A percentile compares a stretch with the other conserved stretches of the same genome.
phyloP scores from a whole-genome alignment of 768 basidiomycete species.

The Neoboletus magnificus region DNA sequence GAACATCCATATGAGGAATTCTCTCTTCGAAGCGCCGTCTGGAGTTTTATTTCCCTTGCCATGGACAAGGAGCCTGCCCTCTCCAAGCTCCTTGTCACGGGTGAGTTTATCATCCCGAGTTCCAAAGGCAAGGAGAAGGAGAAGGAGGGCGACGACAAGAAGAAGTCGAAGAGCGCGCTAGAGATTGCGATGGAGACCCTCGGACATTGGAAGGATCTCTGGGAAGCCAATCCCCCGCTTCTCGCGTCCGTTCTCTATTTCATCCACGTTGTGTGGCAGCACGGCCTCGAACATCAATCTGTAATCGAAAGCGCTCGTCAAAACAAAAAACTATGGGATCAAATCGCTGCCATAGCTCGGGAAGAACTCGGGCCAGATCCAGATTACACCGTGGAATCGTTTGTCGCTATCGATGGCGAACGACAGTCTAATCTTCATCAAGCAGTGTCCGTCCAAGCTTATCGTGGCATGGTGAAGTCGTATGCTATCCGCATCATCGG shows the following conservation, averaged over 20 bases:
- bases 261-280: constrained; percentile 75
- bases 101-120: constrained; percentile 55
- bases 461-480: constrained; percentile 69
- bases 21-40: constrained; percentile 67
- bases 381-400: constrained; percentile 56
- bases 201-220: constrained; percentile 66
- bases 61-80: constrained; percentile 87
- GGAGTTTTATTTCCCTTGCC: constrained; percentile 79
- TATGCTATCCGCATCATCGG: constrained; percentile 72
- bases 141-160: constrained; percentile 23
- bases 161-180: constrained; percentile 53
- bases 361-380: constrained; percentile 75
- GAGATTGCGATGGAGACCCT: constrained; percentile 66
- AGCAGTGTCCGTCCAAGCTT: constrained; percentile 58
- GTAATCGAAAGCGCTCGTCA: constrained; percentile 54
- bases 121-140: constrained; percentile 40
- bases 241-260: constrained; percentile 74
- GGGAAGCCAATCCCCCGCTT: constrained; percentile 74
- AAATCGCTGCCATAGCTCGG: constrained; percentile 58
- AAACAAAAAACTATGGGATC: constrained; percentile 65
- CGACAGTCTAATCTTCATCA: constrained; percentile 57
- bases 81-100: constrained; percentile 72
- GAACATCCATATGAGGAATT: constrained; percentile 80
- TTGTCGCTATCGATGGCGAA: constrained; percentile 35
- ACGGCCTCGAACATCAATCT: constrained; percentile 67